Evolutionary conservation across 2,329 filamentous ascomycete genomes (phyloP).

Genomic region (Chaetomium globosum): DNA sequence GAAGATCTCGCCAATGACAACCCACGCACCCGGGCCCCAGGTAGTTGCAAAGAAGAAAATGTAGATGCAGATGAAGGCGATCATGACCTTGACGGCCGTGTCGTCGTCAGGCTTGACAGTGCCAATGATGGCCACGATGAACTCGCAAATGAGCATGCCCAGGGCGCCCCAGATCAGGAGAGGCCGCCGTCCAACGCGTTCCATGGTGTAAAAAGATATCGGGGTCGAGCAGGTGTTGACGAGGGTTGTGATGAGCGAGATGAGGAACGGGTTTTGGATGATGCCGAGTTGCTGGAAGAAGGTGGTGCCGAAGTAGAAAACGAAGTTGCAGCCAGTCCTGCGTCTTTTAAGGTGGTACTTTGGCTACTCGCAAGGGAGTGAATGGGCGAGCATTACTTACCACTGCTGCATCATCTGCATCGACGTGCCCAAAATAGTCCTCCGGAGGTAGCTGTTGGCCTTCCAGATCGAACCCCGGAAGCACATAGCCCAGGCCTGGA

Average conservation of each 20-base stretch:
- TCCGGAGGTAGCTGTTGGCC: slow-evolving; percentile 59
- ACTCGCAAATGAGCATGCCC: slow-evolving; percentile 71
- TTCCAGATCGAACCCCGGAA: slow-evolving; percentile 59
- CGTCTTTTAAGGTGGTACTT: slow-evolving; percentile 36
- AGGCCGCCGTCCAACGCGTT: slow-evolving; percentile 68
- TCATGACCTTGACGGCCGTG: slow-evolving; percentile 54
- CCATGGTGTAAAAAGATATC: slow-evolving; percentile 72
- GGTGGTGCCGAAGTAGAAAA: slow-evolving; percentile 71
- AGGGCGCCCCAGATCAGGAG: slow-evolving; percentile 69
- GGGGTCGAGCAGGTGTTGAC: slow-evolving; percentile 75
- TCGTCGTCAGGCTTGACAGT: slow-evolving; percentile 41
- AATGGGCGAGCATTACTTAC: slow-evolving; percentile 60
- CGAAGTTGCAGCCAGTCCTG: slow-evolving; percentile 63
- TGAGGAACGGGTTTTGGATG: slow-evolving; percentile 69
- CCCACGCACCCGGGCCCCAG: slow-evolving; percentile 69
- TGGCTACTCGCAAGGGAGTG: slow-evolving; percentile 57
- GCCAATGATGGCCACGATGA: slow-evolving; percentile 67
- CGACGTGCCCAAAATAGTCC: slow-evolving; percentile 58
- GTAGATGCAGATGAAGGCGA: slow-evolving; percentile 77
- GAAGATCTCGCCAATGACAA: slow-evolving; percentile 75
- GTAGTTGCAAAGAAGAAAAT: slow-evolving; percentile 79
- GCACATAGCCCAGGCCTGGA: slow-evolving; percentile 62
- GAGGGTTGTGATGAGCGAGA: slow-evolving; percentile 71
- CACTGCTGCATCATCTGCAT: slow-evolving; percentile 65
- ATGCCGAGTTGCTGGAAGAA: slow-evolving; percentile 70